These are phyloP conservation scores for Spergularia marina DNA, from an alignment of 148 eudicot genomes.

Conservation along the genomic window DNA sequence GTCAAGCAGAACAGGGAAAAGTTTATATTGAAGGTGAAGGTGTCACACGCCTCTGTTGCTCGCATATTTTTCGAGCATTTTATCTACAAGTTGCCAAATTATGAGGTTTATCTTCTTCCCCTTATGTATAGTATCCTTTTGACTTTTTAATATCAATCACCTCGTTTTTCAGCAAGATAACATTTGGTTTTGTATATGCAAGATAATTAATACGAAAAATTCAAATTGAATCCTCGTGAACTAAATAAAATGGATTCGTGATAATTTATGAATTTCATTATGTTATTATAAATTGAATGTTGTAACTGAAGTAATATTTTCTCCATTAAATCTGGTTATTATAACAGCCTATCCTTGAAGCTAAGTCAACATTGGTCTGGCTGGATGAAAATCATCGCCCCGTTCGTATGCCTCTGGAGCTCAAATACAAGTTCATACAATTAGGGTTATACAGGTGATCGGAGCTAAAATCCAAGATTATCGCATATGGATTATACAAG, in stretches of 20 bases:
- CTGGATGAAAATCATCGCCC: constrained; percentile 81
- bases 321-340: not conserved
- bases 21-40: constrained; percentile 60
- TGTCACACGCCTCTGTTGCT: constrained; percentile 60
- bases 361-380: constrained; percentile 77
- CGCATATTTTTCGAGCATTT: constrained; percentile 69
- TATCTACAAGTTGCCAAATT: constrained; percentile 66
- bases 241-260: too few relatives aligned
- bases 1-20: constrained; percentile 65
- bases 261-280: too few relatives aligned
- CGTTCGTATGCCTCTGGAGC: constrained; percentile 62
- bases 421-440: constrained; percentile 51
- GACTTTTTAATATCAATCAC: too few relatives aligned
- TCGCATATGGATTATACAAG: too few relatives aligned
- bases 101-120: constrained; percentile 41
- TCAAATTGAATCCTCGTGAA: too few relatives aligned
- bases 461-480: too few relatives aligned
- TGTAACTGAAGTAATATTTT: too few relatives aligned
- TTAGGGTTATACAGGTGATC: constrained; percentile 20
- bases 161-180: too few relatives aligned
- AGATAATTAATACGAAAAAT: too few relatives aligned
- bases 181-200: too few relatives aligned
- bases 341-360: constrained; percentile 70
- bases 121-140: too few relatives aligned
- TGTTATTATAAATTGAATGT: too few relatives aligned